Base-by-base conservation (phyloP, 768 basidiomycete genomes). In the Phlegmacium glaucopus region DNA sequence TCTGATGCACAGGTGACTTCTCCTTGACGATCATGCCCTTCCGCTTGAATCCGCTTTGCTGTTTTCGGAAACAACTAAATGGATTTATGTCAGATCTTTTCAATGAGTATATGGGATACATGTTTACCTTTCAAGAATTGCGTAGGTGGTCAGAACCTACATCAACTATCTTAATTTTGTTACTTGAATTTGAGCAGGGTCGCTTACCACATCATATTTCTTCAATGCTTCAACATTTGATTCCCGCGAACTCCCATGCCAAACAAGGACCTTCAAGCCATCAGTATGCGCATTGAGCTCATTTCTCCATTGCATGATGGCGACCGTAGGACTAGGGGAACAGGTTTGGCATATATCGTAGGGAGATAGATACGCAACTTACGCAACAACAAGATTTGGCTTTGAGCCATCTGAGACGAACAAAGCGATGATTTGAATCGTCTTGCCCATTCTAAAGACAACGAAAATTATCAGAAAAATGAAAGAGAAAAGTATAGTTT, bases 371-470 rank as follows among this genome's bases (percentile, higher is more conserved):
- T 12, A 48, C 40, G 42, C 38, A 30, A 26, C 84, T 52, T 63
- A 90, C 87, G 96, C 96, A 25, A 99, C 78, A 27, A 99, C 90
- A 16, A 99, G 78, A 55, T 94, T 95, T 2, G 94, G 93, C 61
- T 81, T 87, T 50, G 74, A 68, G 40, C 76, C 62, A 58, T 94
- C 90, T 1, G 87, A 82, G 4, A 94, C 81, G 30, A 99, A 75
- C 32, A 98, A 75, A 1, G 94, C 79, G 42, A 99, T 94, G 54
- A 94, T 92, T 62, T 99, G 96, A 49, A 99, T 98, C 0, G 95
- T 99, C 67, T 94, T 93, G 11, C 88, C 89, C 90, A 94, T 92
- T 15, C 88, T 87, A 12, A 41, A 49, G 28, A 36, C 42, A 30
- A n/a, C n/a, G n/a, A n/a, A n/a, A n/a, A n/a, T n/a, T n/a, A n/a